Evolutionary conservation across 257 asterid species (phyloP), one percentile per base, ranked within the genome.

Genomic region (Lithospermum erythrorhizon): DNA sequence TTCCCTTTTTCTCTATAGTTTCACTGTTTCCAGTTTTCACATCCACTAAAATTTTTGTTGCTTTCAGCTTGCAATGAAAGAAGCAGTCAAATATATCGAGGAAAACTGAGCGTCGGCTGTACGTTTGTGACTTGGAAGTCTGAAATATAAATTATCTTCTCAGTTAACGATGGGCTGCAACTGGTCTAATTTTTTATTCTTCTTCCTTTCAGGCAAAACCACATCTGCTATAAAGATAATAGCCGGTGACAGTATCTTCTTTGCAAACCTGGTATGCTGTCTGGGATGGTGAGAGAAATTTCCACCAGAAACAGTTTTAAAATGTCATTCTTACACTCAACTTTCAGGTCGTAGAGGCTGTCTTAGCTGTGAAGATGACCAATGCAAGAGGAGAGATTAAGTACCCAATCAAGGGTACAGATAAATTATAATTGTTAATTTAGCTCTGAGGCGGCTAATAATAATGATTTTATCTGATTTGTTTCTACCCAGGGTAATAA

Each of bases 191-290:
- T 21, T 58, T n/a, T 63, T 72, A 6, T 53, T 17, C 54, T 32
- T 65, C 24, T 68, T 27, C 32, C 4, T 58, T 62, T n/a, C 71
- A 93, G 99, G 99, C n/a, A n/a, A n/a, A n/a, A n/a, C n/a, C n/a
- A n/a, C 85, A 89, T 93, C 95, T 89, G 97, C 54, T 93, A n/a
- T 97, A 25, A 93, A 93, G 91, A 63, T 89, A 74, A 93, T 93
- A 47, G 90, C 89, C 21, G 82, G 78, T 52, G 95, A 89, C 62
- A 83, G 94, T 16, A 97, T 84, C 77, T 89, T 82, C 85, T 93
- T 84, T 27, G 94, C 96, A 13, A 84, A 79, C 72, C 74, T 93
- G 87, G 97, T 91, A 78, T 73, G 89, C 63, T 9, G 41, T 16
- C 19, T 55, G 27, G 57, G 16, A 19, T n/a, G n/a, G n/a, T n/a